A percentile compares a stretch with the other conserved stretches of the same genome.
Evolutionary conservation across 1,284 basidiomycete genomes (phyloP).

Genomic region (Leccinum pachyderme): DNA sequence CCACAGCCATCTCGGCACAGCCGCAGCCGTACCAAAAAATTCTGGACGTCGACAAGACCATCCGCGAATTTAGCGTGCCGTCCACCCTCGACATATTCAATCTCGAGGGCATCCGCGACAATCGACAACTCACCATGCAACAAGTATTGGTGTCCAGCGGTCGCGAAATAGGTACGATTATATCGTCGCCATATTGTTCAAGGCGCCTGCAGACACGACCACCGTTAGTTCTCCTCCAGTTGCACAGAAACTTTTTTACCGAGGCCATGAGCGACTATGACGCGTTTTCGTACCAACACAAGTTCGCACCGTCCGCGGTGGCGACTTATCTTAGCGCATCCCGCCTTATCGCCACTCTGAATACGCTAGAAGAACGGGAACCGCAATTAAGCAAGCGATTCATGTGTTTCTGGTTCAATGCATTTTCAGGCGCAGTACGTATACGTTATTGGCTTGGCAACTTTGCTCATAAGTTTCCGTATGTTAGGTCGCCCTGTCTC

Average conservation of each 20-base stretch:
- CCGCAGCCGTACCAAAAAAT: slow-evolving; percentile 55
- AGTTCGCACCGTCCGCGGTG: slow-evolving; percentile 67
- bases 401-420: slow-evolving; percentile 76
- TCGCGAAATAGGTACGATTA: slow-evolving; percentile 60
- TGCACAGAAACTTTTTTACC: slow-evolving; percentile 74
- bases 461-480: slow-evolving; percentile 2
- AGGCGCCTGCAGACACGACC: slow-evolving; percentile 6
- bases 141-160: slow-evolving; percentile 64
- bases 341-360: slow-evolving; percentile 59
- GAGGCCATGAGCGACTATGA: slow-evolving; percentile 61
- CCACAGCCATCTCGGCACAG: slow-evolving; percentile 62
- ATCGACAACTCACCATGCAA: slow-evolving; percentile 64
- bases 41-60: slow-evolving; percentile 55
- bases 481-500: slow-evolving; percentile 60
- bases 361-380: slow-evolving; percentile 59
- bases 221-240: slow-evolving; percentile 60
- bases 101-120: slow-evolving; percentile 38
- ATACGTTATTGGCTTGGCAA: neutral
- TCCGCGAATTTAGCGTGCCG: slow-evolving; percentile 61
- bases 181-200: slow-evolving; percentile 4
- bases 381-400: slow-evolving; percentile 64
- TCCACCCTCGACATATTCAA: slow-evolving; percentile 50
- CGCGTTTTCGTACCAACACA: slow-evolving; percentile 61
- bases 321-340: slow-evolving; percentile 68
- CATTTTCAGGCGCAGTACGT: slow-evolving; percentile 74